Percentiles rank a stretch among this genome's conserved stretches.
Evolutionary conservation across 257 asterid genomes (phyloP).

Genomic region (Capsicum chinense): DNA sequence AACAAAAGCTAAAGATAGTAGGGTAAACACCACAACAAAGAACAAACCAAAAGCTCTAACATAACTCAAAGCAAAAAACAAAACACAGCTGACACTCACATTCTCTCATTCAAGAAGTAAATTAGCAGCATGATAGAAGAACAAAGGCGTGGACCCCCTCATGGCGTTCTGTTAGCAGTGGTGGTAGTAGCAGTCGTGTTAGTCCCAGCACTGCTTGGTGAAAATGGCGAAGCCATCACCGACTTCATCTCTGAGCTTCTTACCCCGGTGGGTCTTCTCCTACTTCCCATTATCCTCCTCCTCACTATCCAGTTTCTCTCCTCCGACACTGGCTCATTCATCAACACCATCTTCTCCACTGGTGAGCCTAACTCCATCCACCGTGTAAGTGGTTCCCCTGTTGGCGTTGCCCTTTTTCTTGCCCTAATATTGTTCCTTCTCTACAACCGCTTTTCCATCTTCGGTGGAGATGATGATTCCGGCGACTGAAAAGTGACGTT

Average conservation of each 20-base stretch:
- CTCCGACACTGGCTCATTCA: slow-evolving; percentile 75
- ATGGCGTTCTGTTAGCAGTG: slow-evolving; percentile 68
- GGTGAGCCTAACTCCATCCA: slow-evolving; percentile 82
- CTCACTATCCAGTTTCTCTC: slow-evolving; percentile 82
- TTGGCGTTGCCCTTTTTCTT: slow-evolving; percentile 80
- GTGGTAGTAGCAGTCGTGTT: slow-evolving; percentile 66
- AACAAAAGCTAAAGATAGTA: slow-evolving; percentile 1
- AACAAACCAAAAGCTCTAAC: neutral
- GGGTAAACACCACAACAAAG: neutral
- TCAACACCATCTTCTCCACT: slow-evolving; percentile 57
- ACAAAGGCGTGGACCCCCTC: slow-evolving; percentile 77
- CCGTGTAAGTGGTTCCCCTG: slow-evolving; percentile 85
- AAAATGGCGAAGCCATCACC: slow-evolving; percentile 81
- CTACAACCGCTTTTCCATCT: slow-evolving; percentile 66
- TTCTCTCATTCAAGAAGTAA: neutral
- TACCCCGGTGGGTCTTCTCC: slow-evolving; percentile 76
- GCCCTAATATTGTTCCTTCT: slow-evolving; percentile 69
- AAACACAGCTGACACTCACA: neutral
- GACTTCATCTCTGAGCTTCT: slow-evolving; percentile 80
- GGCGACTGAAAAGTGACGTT: slow-evolving; percentile 45
- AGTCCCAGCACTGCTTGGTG: slow-evolving; percentile 69
- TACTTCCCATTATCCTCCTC: slow-evolving; percentile 78
- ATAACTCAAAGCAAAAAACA: neutral
- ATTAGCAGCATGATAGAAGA: slow-evolving; percentile 67
- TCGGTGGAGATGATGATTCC: slow-evolving; percentile 84